phyloP scores from a whole-genome alignment of 768 basidiomycete genomes.

The Strobilomyces dryophilus region DNA sequence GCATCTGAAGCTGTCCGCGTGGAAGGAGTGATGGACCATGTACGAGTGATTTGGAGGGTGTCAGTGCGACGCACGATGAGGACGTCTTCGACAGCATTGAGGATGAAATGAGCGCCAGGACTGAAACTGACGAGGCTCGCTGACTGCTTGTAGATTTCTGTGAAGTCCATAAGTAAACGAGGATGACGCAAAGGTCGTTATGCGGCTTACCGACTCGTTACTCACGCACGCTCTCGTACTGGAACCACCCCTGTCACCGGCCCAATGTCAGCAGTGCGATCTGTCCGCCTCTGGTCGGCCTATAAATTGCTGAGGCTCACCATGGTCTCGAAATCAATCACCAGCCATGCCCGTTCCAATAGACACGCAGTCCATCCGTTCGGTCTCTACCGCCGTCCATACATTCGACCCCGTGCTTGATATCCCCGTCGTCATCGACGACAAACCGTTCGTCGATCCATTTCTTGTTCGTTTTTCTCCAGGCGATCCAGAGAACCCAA shows the following conservation, averaged over 20 bases:
- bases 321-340: not conserved
- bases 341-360: conserved; percentile 9
- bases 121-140: conserved; percentile 73
- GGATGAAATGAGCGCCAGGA: conserved; percentile 81
- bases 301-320: conserved; percentile 10
- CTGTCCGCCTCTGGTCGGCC: not conserved
- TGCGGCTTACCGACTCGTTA: not conserved
- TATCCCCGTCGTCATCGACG: conserved; percentile 4
- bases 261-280: conserved; percentile 17
- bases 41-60: conserved; percentile 76
- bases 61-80: conserved; percentile 82
- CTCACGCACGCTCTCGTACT: not conserved
- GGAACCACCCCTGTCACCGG: conserved; percentile 2
- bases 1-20: conserved; percentile 37
- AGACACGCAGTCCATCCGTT: conserved; percentile 15
- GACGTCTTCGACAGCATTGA: conserved; percentile 74
- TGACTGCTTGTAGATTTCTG: conserved; percentile 78
- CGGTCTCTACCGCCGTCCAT: conserved; percentile 10
- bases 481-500: conserved; percentile 44
- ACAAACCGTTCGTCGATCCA: conserved; percentile 21
- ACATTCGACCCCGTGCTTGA: conserved; percentile 13
- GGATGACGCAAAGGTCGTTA: conserved; percentile 4
- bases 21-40: conserved; percentile 64
- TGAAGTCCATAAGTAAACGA: conserved; percentile 65
- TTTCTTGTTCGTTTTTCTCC: conserved; percentile 30